Evolutionary conservation across 2,329 filamentous ascomycete genomes (phyloP).

Genomic region (Microsporum audouinii): DNA sequence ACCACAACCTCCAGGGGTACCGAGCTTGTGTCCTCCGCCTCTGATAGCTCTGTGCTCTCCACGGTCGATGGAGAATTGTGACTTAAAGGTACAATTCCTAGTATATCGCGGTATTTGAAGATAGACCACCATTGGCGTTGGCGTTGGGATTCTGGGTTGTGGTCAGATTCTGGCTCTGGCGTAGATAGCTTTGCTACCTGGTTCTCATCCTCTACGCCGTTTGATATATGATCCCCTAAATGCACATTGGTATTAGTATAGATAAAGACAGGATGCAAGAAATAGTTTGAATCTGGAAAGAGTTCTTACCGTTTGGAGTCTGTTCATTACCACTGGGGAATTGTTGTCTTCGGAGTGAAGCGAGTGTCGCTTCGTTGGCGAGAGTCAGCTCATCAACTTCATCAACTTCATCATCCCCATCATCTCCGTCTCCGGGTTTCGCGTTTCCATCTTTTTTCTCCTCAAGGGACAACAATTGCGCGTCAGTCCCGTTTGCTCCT

Average conservation of each 20-base stretch:
- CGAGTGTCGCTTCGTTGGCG: slow-evolving; percentile 11
- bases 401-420: slow-evolving; percentile 7
- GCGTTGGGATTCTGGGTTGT: slow-evolving; percentile 16
- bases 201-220: not conserved
- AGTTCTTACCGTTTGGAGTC: not conserved
- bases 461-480: slow-evolving; percentile 27
- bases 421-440: slow-evolving; percentile 14
- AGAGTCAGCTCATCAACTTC: slow-evolving; percentile 16
- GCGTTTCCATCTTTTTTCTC: slow-evolving; percentile 12
- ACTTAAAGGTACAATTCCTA: slow-evolving; percentile 55
- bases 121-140: slow-evolving; percentile 56
- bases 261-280: slow-evolving; percentile 1
- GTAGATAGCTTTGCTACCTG: slow-evolving; percentile 4
- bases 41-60: slow-evolving; percentile 19
- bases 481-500: slow-evolving; percentile 27
- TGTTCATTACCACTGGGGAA: not conserved
- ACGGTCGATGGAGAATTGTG: not conserved
- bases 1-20: slow-evolving; percentile 61
- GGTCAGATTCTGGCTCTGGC: slow-evolving; percentile 18
- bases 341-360: slow-evolving; percentile 4
- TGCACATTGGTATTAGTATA: not conserved
- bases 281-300: not conserved
- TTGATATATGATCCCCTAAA: not conserved
- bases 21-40: slow-evolving; percentile 16
- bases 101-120: slow-evolving; percentile 86